These are phyloP conservation scores for Pseudoperonospora humuli DNA, from an alignment of 352 stramenopile genomes.

Conservation along the genomic window DNA sequence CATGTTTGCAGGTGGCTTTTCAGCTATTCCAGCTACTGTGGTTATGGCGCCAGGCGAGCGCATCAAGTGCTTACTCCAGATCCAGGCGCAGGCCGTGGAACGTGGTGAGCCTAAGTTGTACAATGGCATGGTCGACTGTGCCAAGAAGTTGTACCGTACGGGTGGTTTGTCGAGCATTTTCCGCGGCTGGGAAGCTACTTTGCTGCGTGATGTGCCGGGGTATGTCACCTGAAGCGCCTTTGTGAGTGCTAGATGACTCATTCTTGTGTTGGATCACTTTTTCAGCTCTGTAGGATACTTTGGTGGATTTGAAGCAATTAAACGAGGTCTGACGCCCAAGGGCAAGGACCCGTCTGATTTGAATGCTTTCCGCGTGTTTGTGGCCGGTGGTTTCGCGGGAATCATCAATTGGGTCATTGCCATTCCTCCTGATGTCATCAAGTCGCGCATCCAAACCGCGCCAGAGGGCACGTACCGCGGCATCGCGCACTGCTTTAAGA, in stretches of 20 bases:
- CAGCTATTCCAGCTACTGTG: conserved; percentile 79
- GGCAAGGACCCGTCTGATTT: conserved; percentile 78
- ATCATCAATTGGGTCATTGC: conserved; percentile 93
- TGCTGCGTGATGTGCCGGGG: conserved; percentile 91
- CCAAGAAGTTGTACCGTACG: conserved; percentile 86
- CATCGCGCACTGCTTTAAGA: conserved; percentile 87
- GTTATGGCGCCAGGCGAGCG: conserved; percentile 94
- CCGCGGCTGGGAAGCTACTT: conserved; percentile 90
- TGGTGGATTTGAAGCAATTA: conserved; percentile 90
- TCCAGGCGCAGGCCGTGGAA: conserved; percentile 84
- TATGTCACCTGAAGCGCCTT: conserved; percentile 31
- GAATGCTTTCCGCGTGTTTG: conserved; percentile 86
- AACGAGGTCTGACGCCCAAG: conserved; percentile 76
- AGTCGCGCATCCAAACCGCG: conserved; percentile 94
- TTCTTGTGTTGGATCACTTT: not conserved
- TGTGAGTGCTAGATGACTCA: conserved; percentile 1
- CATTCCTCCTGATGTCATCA: conserved; percentile 95
- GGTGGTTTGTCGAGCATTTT: conserved; percentile 92
- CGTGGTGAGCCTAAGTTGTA: conserved; percentile 83
- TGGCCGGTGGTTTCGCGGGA: conserved; percentile 91
- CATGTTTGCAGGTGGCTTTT: conserved; percentile 88
- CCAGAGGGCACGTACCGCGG: conserved; percentile 92
- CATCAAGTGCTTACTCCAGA: conserved; percentile 94
- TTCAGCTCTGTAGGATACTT: conserved; percentile 92
- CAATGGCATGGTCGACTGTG: conserved; percentile 93